Conservation (phyloP, 2,329 filamentous ascomycete genomes). For the Periconia sp. region DNA sequence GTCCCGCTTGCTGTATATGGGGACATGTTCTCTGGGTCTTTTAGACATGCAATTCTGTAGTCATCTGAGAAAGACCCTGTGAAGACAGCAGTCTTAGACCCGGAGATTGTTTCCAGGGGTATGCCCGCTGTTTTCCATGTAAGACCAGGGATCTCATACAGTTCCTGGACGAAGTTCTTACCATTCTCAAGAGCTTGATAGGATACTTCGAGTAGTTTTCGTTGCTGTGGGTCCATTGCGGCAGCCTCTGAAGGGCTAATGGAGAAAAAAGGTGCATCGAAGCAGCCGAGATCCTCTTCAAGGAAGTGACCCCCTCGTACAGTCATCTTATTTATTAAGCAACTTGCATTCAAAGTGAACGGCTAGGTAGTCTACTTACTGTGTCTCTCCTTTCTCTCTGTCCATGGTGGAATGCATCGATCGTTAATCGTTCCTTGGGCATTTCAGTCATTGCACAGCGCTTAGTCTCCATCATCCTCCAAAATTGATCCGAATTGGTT, state of each 20-base stretch:
- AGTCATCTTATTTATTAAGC: slow-evolving; percentile 7
- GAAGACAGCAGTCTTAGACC: slow-evolving; percentile 7
- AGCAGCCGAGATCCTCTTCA: slow-evolving; percentile 28
- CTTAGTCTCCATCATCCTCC: slow-evolving; percentile 12
- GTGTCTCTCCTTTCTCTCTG: neutral
- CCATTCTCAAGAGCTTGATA: slow-evolving; percentile 47
- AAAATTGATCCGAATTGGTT: slow-evolving; percentile 9
- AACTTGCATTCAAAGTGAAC: neutral
- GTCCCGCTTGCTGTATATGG: slow-evolving; percentile 8
- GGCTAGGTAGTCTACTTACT: neutral
- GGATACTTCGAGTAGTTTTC: slow-evolving; percentile 24
- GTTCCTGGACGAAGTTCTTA: too few species aligned
- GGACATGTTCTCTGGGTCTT: neutral
- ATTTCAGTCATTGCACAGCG: slow-evolving; percentile 7
- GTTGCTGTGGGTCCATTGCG: slow-evolving; percentile 29
- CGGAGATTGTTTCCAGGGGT: slow-evolving; percentile 15
- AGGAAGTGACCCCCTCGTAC: slow-evolving; percentile 14
- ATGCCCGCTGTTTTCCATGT: slow-evolving; percentile 38
- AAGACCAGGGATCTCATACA: slow-evolving; percentile 16
- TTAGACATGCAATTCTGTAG: neutral
- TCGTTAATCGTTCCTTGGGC: slow-evolving; percentile 13
- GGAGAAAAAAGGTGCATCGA: slow-evolving; percentile 40
- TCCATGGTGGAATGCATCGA: slow-evolving; percentile 12
- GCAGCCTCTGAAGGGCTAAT: slow-evolving; percentile 20
- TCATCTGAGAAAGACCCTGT: slow-evolving; percentile 1